phyloP scores from a whole-genome alignment of 768 basidiomycete genomes.

The Suillus weaverae region DNA sequence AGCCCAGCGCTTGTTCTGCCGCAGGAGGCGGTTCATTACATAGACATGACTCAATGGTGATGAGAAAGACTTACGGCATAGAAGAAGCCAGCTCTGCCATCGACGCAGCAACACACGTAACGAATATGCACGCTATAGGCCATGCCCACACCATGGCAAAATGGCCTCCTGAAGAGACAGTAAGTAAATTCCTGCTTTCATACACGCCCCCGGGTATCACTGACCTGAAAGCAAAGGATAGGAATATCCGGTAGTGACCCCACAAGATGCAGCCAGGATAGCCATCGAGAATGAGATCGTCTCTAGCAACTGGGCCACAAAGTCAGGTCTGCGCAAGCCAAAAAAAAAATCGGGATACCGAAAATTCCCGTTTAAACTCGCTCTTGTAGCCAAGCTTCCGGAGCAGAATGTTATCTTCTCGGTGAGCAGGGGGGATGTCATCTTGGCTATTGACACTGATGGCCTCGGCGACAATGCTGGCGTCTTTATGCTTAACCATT shows the following conservation, averaged over 20 bases:
- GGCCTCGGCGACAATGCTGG: slow-evolving; percentile 5
- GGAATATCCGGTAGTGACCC: slow-evolving; percentile 20
- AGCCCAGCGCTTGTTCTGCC: slow-evolving; percentile 26
- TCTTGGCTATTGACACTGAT: slow-evolving; percentile 6
- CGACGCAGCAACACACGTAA: slow-evolving; percentile 19
- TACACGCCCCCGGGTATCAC: neutral
- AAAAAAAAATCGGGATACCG: slow-evolving; percentile 9
- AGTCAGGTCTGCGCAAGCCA: neutral
- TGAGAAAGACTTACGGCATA: slow-evolving; percentile 18
- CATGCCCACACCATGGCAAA: slow-evolving; percentile 26
- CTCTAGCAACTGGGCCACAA: slow-evolving; percentile 17
- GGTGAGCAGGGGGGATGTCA: slow-evolving; percentile 14
- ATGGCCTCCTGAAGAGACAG: slow-evolving; percentile 18
- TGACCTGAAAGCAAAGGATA: slow-evolving; percentile 19
- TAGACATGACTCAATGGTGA: neutral
- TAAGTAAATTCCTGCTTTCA: neutral
- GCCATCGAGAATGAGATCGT: slow-evolving; percentile 26
- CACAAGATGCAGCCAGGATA: slow-evolving; percentile 25
- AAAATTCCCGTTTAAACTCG: slow-evolving; percentile 26
- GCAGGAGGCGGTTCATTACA: neutral
- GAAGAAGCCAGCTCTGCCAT: slow-evolving; percentile 23
- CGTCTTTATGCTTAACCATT: slow-evolving; percentile 11
- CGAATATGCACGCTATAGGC: slow-evolving; percentile 23
- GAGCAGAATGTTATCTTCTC: slow-evolving; percentile 18
- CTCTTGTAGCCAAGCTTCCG: slow-evolving; percentile 28